Percentiles rank a stretch among this genome's conserved stretches.
These are phyloP conservation scores for Botrytis hyacinthi DNA, from an alignment of 2,329 filamentous ascomycete genomes.

Conservation along the genomic window DNA sequence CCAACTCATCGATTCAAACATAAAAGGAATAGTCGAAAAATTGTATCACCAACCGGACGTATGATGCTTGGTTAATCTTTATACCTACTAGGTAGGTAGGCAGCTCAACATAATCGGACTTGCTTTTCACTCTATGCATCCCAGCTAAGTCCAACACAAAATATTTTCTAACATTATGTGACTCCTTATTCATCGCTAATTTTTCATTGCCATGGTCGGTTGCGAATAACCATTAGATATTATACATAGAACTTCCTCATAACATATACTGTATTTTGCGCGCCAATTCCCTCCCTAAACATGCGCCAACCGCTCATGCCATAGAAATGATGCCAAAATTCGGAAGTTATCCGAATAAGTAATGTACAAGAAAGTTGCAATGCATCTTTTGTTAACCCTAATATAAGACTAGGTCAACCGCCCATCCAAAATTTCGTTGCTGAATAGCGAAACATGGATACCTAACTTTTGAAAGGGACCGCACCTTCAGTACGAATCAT, in stretches of 20 bases:
- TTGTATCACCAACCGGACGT: not conserved
- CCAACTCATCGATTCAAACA: slow-evolving; percentile 4
- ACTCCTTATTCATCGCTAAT: not conserved
- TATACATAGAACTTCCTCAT: slow-evolving; percentile 15
- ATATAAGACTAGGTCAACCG: slow-evolving; percentile 1
- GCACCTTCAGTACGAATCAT: slow-evolving; percentile 5
- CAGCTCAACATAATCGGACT: not conserved
- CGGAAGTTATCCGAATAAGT: slow-evolving; percentile 7
- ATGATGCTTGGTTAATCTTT: not conserved
- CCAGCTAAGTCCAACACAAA: not conserved
- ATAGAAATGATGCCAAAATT: slow-evolving; percentile 13
- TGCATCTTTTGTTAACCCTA: not conserved
- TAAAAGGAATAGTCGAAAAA: not conserved
- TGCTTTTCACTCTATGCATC: not conserved
- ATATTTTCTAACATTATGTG: not conserved
- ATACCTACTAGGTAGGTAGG: not conserved
- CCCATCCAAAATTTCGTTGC: not conserved
- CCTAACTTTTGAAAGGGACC: not conserved
- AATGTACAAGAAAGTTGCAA: slow-evolving; percentile 12
- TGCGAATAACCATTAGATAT: not conserved
- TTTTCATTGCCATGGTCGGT: slow-evolving; percentile 1
- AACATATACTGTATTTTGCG: slow-evolving; percentile 7
- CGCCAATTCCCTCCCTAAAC: slow-evolving; percentile 5
- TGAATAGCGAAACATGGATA: not conserved
- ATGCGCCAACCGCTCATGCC: slow-evolving; percentile 16